A percentile compares a stretch with the other conserved stretches of the same genome.
These are phyloP conservation scores for Entelexis sorbosivorans DNA, from an alignment of 1,139 yeast species.

Conservation along the genomic window DNA sequence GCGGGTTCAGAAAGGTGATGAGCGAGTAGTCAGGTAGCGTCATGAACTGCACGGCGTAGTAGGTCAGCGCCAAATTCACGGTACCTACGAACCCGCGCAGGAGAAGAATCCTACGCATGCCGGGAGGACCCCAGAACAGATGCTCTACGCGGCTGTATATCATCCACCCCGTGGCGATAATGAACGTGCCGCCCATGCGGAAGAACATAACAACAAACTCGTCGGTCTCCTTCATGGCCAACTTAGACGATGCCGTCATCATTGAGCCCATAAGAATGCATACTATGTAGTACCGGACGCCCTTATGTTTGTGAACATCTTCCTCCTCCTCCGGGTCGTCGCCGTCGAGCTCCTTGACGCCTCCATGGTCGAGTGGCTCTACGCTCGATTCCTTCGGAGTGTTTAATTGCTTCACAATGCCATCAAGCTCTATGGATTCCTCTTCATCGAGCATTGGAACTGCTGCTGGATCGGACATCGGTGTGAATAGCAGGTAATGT, in stretches of 20 bases:
- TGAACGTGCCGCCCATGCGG: slow-evolving; percentile 15
- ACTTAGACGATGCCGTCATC: slow-evolving; percentile 15
- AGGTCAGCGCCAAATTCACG: slow-evolving; percentile 5
- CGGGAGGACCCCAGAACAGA: slow-evolving; percentile 15
- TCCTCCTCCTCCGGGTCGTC: background rate
- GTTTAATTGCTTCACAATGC: background rate
- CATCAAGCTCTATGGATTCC: slow-evolving; percentile 2
- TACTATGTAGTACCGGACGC: slow-evolving; percentile 6
- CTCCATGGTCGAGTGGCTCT: background rate
- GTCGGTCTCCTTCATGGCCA: slow-evolving; percentile 9
- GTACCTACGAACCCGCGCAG: slow-evolving; percentile 15
- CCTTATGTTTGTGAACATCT: background rate
- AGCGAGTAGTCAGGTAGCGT: slow-evolving; percentile 12
- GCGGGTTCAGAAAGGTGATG: slow-evolving; percentile 11
- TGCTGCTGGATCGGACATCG: background rate
- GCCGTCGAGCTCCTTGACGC: background rate
- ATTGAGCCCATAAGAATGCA: slow-evolving; percentile 10
- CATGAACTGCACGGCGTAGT: slow-evolving; percentile 14
- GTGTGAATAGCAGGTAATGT: background rate
- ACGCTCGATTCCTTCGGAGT: background rate
- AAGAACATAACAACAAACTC: slow-evolving; percentile 6
- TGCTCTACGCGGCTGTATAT: background rate
- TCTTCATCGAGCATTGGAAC: slow-evolving; percentile 1
- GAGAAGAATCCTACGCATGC: slow-evolving; percentile 5
- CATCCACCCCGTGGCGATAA: slow-evolving; percentile 8